Evolutionary conservation across 768 basidiomycete genomes (phyloP).

Genomic region (Coprinellus micaceus): DNA sequence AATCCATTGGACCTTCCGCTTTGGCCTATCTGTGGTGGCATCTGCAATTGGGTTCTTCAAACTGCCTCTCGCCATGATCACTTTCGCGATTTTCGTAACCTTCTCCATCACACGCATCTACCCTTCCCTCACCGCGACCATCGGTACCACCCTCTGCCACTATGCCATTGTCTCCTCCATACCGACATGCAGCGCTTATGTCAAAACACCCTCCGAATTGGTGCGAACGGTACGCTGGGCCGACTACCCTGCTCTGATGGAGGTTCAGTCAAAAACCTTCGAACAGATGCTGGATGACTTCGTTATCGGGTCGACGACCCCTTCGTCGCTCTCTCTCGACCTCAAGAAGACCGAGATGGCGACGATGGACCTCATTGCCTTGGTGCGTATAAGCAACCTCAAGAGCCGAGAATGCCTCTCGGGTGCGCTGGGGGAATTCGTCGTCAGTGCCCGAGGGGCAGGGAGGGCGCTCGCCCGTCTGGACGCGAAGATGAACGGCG

Average conservation of each 20-base stretch:
- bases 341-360: constrained; percentile 79
- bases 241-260: constrained; percentile 58
- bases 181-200: too few species aligned
- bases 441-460: constrained; percentile 56
- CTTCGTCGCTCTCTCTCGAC: constrained; percentile 62
- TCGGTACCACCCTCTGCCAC: too few species aligned
- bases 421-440: constrained; percentile 51
- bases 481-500: constrained; percentile 61
- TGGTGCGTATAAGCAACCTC: constrained; percentile 62
- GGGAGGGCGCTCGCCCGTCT: constrained; percentile 59
- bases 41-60: too few species aligned
- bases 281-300: constrained; percentile 60
- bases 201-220: too few species aligned
- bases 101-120: too few species aligned
- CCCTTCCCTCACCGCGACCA: too few species aligned
- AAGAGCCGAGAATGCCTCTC: constrained; percentile 56
- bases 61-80: too few species aligned
- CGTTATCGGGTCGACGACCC: constrained; percentile 39
- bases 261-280: constrained; percentile 58
- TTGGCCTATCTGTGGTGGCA: too few species aligned
- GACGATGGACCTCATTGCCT: constrained; percentile 58
- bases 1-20: too few species aligned
- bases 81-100: too few species aligned
- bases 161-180: too few species aligned
- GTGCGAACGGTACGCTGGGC: constrained; percentile 42